Conservation (phyloP, 2,329 filamentous ascomycete genomes). For the Sporothrix dimorphospora region DNA sequence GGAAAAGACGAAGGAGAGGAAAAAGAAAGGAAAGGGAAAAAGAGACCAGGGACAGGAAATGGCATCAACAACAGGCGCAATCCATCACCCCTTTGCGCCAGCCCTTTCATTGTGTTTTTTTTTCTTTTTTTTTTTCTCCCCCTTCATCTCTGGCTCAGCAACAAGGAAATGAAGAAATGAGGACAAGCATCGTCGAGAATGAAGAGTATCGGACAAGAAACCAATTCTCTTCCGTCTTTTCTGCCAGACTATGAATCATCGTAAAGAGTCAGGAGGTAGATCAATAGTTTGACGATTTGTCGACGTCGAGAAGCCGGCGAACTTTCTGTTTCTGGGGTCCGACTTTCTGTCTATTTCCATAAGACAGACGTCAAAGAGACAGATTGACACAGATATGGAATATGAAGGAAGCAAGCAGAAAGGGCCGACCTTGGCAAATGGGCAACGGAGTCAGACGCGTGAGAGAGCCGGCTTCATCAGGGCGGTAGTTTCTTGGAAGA, state of each 20-base stretch:
- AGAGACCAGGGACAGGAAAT: background rate
- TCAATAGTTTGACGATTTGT: background rate
- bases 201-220: background rate
- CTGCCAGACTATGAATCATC: background rate
- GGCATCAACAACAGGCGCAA: background rate
- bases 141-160: background rate
- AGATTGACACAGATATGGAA: background rate
- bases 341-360: background rate
- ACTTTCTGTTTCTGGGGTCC: background rate
- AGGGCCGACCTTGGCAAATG: background rate
- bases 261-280: background rate
- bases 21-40: background rate
- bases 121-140: background rate
- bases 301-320: background rate
- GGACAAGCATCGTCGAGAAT: background rate
- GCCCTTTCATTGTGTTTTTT: too few relatives aligned
- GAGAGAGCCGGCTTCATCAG: slow-evolving; percentile 6
- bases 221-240: background rate
- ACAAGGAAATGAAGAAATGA: slow-evolving; percentile 5
- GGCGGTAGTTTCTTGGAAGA: slow-evolving; percentile 12
- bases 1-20: background rate
- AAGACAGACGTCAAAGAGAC: background rate
- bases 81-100: too few relatives aligned
- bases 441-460: background rate
- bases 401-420: slow-evolving; percentile 10